A percentile compares a stretch with the other conserved stretches of the same genome.
These are phyloP conservation scores for Tilletia walkeri DNA, from an alignment of 1,284 basidiomycete species.

Conservation along the genomic window DNA sequence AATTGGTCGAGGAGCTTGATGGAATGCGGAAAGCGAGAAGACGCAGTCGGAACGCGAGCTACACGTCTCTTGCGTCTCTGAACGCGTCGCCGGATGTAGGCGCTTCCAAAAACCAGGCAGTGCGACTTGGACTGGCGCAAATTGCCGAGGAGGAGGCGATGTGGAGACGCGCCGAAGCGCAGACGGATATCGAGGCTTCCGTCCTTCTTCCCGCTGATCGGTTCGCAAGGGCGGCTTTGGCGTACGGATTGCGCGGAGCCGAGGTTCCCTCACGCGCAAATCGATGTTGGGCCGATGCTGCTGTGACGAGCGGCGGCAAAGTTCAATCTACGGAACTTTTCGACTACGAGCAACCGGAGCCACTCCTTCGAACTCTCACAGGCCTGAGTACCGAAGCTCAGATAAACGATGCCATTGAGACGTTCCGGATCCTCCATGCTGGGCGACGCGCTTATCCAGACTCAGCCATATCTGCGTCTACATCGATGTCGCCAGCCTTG, in stretches of 20 bases:
- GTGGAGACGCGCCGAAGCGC: constrained; percentile 11
- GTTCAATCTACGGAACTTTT: background rate
- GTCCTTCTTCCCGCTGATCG: background rate
- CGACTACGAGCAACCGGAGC: constrained; percentile 5
- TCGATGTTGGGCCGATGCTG: background rate
- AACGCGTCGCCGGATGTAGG: background rate
- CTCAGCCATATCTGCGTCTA: background rate
- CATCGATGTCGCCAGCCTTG: background rate
- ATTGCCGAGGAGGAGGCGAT: constrained; percentile 5
- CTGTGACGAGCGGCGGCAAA: background rate
- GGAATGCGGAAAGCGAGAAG: constrained; percentile 24
- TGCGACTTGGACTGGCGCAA: constrained; percentile 4
- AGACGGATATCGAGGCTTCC: constrained; percentile 3
- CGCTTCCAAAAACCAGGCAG: background rate
- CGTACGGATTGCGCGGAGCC: constrained; percentile 41
- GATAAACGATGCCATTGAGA: constrained; percentile 46
- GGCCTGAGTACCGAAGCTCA: constrained; percentile 51
- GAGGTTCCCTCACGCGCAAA: constrained; percentile 22
- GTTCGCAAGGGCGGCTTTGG: constrained; percentile 43
- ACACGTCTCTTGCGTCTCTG: background rate
- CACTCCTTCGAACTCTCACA: constrained; percentile 42
- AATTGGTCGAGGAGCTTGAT: background rate
- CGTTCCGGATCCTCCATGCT: constrained; percentile 40
- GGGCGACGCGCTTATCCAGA: constrained; percentile 16
- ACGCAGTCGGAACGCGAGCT: constrained; percentile 1